Evolutionary conservation across 148 eudicot genomes (phyloP), one percentile per base, ranked within the genome.

Genomic region (Amaranthus palmeri): DNA sequence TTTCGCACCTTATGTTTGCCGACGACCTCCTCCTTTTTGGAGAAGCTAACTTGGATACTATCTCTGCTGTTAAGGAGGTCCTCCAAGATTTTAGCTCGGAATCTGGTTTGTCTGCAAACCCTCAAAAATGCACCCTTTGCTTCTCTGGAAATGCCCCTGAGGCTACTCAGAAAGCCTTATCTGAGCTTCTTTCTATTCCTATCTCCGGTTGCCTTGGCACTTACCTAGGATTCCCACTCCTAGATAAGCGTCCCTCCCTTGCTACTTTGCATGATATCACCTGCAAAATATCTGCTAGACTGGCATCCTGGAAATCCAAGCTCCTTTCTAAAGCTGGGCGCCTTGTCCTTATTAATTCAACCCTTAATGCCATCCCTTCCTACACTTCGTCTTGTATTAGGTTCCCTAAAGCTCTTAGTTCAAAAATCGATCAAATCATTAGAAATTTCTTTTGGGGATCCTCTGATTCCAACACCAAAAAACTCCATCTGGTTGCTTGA

Each of bases 301-400:
- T 64, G 5, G 49, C 67, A 5, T 8, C 6, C 4, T 64, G 67
- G 67, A 42, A 64, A 14, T 5, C 67, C 10, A 44, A 44, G 7
- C n/a, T 25, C 67, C 50, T 64, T 45, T 64, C 67, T 8, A 64
- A 45, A n/a, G 67, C 67, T 43, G 67, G 67, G 2, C 44, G 51
- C 9, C 4, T 14, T 0, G 6, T 12, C 13, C 18, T 64, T 8
- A 46, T 64, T 6, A 44, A 64, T 3, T 12, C 67, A 14, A 64
- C 67, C 15, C 17, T 64, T 8, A 0, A 14, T 5, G 17, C 67
- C 8, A 44, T 44, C 15, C n/a, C n/a, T n/a, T n/a, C n/a, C n/a
- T n/a, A n/a, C n/a, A n/a, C n/a, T n/a, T n/a, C 36, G 0, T 25
- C 36, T 1, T 25, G 1, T 1, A 0, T 25, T 25, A 25, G 36